These are phyloP conservation scores for Geotrichum macrosporum DNA, from an alignment of 1,139 yeast species.

Conservation along the genomic window DNA sequence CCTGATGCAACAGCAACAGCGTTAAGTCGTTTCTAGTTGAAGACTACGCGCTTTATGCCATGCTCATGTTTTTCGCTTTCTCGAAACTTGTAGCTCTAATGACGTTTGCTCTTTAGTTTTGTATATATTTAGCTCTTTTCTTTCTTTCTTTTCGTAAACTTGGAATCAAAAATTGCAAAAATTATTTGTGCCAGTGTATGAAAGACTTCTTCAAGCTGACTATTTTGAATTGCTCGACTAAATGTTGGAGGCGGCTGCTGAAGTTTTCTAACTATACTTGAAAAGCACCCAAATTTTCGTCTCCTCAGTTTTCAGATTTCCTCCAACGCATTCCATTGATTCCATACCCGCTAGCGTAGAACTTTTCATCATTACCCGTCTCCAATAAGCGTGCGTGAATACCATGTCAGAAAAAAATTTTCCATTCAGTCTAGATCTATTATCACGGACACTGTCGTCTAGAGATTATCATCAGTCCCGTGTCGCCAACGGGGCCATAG, in stretches of 20 bases:
- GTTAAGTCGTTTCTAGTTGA: conserved; percentile 30
- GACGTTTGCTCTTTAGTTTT: conserved; percentile 1
- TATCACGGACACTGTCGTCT: not conserved
- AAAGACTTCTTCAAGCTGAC: too few relatives aligned
- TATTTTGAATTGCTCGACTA: too few relatives aligned
- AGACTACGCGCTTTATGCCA: not conserved
- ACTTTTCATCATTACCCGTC: not conserved
- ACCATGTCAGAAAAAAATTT: not conserved
- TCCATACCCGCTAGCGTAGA: too few relatives aligned
- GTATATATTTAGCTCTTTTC: not conserved
- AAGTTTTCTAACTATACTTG: too few relatives aligned
- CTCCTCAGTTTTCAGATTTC: too few relatives aligned
- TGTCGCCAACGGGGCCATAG: not conserved
- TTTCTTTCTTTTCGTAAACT: too few relatives aligned
- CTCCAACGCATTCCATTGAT: too few relatives aligned
- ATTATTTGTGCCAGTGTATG: too few relatives aligned
- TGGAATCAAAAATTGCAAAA: too few relatives aligned
- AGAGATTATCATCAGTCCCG: not conserved
- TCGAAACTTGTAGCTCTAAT: not conserved
- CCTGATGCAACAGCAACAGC: conserved; percentile 18
- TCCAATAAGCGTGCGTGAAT: too few relatives aligned
- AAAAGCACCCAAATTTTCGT: too few relatives aligned
- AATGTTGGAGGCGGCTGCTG: too few relatives aligned
- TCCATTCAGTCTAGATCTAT: conserved; percentile 1
- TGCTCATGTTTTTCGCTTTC: not conserved